Evolutionary conservation across 768 basidiomycete genomes (phyloP).

Genomic region (Pisolithus microcarpus): DNA sequence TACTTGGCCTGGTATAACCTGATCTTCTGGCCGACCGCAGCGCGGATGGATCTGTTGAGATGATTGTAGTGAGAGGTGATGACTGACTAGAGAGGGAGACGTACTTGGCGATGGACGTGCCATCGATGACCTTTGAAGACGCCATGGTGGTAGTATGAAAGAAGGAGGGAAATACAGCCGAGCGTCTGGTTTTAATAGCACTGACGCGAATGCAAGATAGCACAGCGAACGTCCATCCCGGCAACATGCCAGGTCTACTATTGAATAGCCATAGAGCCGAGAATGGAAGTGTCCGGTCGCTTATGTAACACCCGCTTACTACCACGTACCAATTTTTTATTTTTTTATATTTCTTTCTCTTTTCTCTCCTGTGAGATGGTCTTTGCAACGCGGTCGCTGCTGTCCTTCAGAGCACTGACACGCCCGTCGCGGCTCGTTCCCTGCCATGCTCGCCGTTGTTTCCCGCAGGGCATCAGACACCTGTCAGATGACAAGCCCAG

Average conservation of each 20-base stretch:
- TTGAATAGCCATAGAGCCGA: no score
- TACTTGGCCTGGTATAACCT: conserved; percentile 51
- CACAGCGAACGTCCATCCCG: neutral
- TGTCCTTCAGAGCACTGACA: conserved; percentile 43
- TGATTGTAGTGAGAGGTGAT: conserved; percentile 10
- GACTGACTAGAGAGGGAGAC: conserved; percentile 13
- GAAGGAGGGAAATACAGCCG: conserved; percentile 4
- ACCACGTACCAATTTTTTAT: no score
- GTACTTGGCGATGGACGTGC: conserved; percentile 78
- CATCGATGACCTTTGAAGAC: conserved; percentile 67
- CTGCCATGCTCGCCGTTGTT: conserved; percentile 13
- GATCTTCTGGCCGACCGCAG: conserved; percentile 67
- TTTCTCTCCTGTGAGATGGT: conserved; percentile 27
- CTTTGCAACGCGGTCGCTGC: conserved; percentile 20
- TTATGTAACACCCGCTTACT: no score
- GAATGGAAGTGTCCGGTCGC: no score
- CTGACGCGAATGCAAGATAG: neutral
- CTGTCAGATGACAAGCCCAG: conserved; percentile 50
- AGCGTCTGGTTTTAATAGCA: conserved; percentile 5
- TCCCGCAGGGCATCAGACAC: conserved; percentile 27
- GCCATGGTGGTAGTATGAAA: conserved; percentile 28
- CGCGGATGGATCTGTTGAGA: conserved; percentile 66
- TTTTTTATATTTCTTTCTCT: neutral
- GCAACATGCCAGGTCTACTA: no score
- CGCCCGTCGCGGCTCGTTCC: conserved; percentile 28